Conservation (phyloP, 805 yeast genomes). For the Yarrowia porcina region DNA sequence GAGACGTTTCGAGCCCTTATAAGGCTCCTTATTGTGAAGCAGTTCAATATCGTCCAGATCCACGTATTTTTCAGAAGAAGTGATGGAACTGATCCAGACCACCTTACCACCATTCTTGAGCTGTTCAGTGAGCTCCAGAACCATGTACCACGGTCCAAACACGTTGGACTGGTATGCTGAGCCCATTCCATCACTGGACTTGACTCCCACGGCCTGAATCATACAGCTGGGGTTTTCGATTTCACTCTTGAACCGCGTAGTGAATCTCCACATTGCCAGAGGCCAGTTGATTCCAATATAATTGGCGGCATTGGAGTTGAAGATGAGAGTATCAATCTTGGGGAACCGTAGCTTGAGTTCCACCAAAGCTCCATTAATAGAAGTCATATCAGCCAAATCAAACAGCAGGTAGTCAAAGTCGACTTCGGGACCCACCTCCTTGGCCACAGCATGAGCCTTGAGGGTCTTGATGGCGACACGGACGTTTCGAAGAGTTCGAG, state of each 20-base stretch:
- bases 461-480: slow-evolving; percentile 66
- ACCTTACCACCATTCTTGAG: slow-evolving; percentile 61
- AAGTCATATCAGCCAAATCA: slow-evolving; percentile 89
- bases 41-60: slow-evolving; percentile 75
- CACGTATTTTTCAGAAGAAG: slow-evolving; percentile 72
- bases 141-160: slow-evolving; percentile 88
- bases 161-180: slow-evolving; percentile 91
- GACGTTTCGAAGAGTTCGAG: slow-evolving; percentile 82
- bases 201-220: slow-evolving; percentile 73
- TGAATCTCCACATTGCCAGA: slow-evolving; percentile 66
- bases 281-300: slow-evolving; percentile 85
- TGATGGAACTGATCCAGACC: slow-evolving; percentile 82
- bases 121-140: slow-evolving; percentile 59
- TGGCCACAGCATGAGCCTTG: slow-evolving; percentile 32
- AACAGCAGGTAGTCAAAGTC: slow-evolving; percentile 86
- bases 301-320: slow-evolving; percentile 88
- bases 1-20: slow-evolving; percentile 87
- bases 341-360: slow-evolving; percentile 64
- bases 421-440: slow-evolving; percentile 52
- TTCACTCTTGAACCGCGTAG: slow-evolving; percentile 66
- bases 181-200: slow-evolving; percentile 75
- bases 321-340: slow-evolving; percentile 71
- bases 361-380: slow-evolving; percentile 68
- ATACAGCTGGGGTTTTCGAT: slow-evolving; percentile 88
- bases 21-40: slow-evolving; percentile 59